A percentile compares a stretch with the other conserved stretches of the same genome.
Conservation (phyloP, 495 filamentous ascomycete species). For the Hypoxylon perforatum region DNA sequence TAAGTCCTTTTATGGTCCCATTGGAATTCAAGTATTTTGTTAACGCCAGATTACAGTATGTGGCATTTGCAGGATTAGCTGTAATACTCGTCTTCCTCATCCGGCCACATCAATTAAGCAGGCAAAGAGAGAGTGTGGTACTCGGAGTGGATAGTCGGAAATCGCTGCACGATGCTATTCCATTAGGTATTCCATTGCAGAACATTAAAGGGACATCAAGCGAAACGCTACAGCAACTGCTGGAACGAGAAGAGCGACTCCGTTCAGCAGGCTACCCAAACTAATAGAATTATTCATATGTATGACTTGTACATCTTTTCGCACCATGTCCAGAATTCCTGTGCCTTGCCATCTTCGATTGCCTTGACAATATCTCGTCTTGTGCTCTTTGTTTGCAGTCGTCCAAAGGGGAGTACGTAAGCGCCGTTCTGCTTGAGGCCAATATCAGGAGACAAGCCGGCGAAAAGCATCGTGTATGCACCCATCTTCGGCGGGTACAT, state of each 20-base stretch:
- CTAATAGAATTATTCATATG: neutral
- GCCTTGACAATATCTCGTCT: neutral
- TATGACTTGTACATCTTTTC: neutral
- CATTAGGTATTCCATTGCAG: neutral
- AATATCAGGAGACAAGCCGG: constrained; percentile 50
- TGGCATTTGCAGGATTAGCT: constrained; percentile 16
- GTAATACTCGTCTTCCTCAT: constrained; percentile 12
- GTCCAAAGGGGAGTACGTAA: constrained; percentile 12
- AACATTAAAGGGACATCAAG: neutral
- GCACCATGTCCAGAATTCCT: constrained; percentile 3
- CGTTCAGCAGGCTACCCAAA: neutral
- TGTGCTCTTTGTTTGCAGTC: neutral
- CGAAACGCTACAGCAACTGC: neutral
- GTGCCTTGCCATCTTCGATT: neutral
- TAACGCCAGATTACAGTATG: constrained; percentile 13
- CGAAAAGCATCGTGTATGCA: constrained; percentile 57
- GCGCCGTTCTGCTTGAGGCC: constrained; percentile 19
- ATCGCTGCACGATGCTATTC: neutral
- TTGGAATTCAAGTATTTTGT: neutral
- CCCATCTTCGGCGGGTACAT: constrained; percentile 48
- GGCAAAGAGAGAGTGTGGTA: constrained; percentile 5
- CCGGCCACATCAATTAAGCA: constrained; percentile 7
- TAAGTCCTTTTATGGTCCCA: neutral
- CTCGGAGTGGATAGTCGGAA: constrained; percentile 11
- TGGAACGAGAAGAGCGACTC: constrained; percentile 2